Evolutionary conservation across 257 asterid species (phyloP).

Genomic region (Thymus mandschuricus): DNA sequence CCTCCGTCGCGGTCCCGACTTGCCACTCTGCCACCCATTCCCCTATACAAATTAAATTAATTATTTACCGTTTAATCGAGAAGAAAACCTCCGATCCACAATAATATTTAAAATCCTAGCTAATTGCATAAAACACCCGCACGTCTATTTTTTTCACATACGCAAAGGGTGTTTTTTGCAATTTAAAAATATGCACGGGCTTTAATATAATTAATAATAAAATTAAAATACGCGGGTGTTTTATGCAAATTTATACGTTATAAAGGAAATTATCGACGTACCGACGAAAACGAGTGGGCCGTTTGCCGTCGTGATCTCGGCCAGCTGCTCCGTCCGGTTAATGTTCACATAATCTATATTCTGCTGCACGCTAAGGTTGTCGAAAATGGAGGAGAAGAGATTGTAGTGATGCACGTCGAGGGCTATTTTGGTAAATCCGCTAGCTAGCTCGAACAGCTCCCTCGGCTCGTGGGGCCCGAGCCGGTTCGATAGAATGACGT

Average conservation of each 20-base stretch:
- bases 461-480: slow-evolving; percentile 45
- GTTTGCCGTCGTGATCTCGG: slow-evolving; percentile 42
- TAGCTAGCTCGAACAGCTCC: slow-evolving; percentile 57
- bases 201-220: too few relatives aligned
- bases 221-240: too few relatives aligned
- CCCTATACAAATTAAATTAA: slow-evolving; percentile 38
- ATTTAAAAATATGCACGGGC: too few relatives aligned
- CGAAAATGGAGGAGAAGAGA: slow-evolving; percentile 40
- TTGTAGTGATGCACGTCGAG: slow-evolving; percentile 73
- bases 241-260: too few relatives aligned
- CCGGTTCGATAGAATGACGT: slow-evolving; percentile 61
- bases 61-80: neutral
- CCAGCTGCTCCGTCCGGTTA: slow-evolving; percentile 44
- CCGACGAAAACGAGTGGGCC: slow-evolving; percentile 77
- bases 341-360: slow-evolving; percentile 51
- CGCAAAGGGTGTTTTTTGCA: too few relatives aligned
- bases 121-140: too few relatives aligned
- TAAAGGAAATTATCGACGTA: slow-evolving; percentile 4
- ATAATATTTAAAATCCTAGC: neutral
- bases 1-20: slow-evolving; percentile 49
- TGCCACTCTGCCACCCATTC: slow-evolving; percentile 88
- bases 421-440: slow-evolving; percentile 46
- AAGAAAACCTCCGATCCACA: neutral
- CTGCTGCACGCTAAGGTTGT: slow-evolving; percentile 45
- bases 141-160: too few relatives aligned